Conservation (phyloP, 306 rosid genomes). For the Nissolia schottii region DNA sequence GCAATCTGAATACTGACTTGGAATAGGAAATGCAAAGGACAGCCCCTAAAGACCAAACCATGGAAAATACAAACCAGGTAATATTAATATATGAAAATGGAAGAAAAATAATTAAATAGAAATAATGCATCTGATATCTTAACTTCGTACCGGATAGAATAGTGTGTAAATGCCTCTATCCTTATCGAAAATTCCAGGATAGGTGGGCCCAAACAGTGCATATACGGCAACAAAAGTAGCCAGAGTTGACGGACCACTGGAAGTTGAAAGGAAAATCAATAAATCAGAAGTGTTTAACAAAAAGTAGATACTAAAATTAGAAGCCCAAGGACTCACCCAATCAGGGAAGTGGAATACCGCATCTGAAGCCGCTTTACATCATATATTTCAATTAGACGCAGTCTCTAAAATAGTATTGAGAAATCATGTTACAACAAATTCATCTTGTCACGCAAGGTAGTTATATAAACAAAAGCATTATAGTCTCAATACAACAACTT, state of each 20-base stretch:
- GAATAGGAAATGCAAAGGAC: constrained; percentile 97
- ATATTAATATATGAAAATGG: not conserved
- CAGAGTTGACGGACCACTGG: constrained; percentile 79
- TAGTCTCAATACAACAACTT: not conserved
- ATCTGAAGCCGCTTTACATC: constrained; percentile 95
- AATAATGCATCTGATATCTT: constrained; percentile 6
- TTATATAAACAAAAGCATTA: constrained; percentile 12
- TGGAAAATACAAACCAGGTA: constrained; percentile 11
- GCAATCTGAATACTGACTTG: constrained; percentile 83
- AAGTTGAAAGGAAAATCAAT: constrained; percentile 23
- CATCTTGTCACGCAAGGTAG: constrained; percentile 6
- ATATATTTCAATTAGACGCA: constrained; percentile 93
- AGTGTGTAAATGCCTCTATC: constrained; percentile 89
- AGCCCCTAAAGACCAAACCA: constrained; percentile 63
- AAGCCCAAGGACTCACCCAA: constrained; percentile 62
- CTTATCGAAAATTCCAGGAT: constrained; percentile 82
- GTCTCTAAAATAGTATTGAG: constrained; percentile 49
- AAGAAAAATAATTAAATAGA: not conserved
- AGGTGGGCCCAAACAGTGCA: constrained; percentile 95
- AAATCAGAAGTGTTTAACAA: not conserved
- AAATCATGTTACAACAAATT: constrained; percentile 11
- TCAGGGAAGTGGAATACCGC: constrained; percentile 86
- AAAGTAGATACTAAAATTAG: not conserved
- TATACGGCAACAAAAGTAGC: constrained; percentile 95
- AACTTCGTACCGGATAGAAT: constrained; percentile 78